Evolutionary conservation across 192 early-diverging fungal species (phyloP), one percentile per base, ranked within the genome.

Genomic region (Linnemannia exigua): DNA sequence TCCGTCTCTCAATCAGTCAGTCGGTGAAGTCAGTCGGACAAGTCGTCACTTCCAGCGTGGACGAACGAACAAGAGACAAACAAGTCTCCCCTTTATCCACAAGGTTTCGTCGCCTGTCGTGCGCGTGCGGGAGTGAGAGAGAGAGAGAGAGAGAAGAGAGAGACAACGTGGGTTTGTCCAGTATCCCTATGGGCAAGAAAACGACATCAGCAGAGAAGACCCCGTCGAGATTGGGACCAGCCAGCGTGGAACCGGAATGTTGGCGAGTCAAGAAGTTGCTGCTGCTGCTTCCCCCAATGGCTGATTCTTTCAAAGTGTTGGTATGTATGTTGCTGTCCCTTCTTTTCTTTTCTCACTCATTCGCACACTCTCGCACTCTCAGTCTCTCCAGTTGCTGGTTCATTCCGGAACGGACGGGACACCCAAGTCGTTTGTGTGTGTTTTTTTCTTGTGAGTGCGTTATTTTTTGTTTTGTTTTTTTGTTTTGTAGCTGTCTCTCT

Each of bases 231-330:
- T 71, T 72, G 47, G 79, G 71, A 58, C 76, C 66, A 70, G 58
- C 25, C 58, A 25, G 75, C 74, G 51, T 73, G 66, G 81, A 70
- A 74, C 36, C 70, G 76, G 75, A 76, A 74, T 81, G 38, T 31
- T 36, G 44, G 41, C 76, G 22, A 44, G 16, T 33, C 51, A 2
- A 33, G 33, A 52, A 15, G 63, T 9, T 44, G 41, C 41, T 70
- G 46, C 35, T 44, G 31, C 31, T n/a, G 46, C 15, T 19, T 14
- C 12, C 9, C 58, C 16, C 66, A 44, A 36, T 41, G 31, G 38
- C 61, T 12, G 44, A n/a, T 19, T 46, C 37, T 37, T n/a, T 28
- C 70, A 25, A 50, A 51, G 46, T 78, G 37, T 33, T 3, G 58
- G 58, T 25, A 25, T 63, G 41, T 44, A 44, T 63, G 28, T 31